Conservation (phyloP, 352 stramenopile genomes). For the Globisporangium canariense region DNA sequence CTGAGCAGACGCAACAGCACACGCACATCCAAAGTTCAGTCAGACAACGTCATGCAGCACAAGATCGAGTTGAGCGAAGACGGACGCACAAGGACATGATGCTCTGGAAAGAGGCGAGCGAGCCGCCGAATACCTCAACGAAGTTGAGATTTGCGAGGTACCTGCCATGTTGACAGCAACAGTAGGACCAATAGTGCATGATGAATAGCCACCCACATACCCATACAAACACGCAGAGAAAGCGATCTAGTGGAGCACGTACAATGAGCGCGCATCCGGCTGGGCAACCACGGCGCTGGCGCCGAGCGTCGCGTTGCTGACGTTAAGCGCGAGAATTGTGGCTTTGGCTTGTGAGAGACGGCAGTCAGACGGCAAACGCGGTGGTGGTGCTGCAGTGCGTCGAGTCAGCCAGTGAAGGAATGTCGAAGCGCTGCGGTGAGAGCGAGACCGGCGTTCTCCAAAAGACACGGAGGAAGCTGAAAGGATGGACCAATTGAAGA, state of each 20-base stretch:
- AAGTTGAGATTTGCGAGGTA: constrained; percentile 21
- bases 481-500: constrained; percentile 1
- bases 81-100: constrained; percentile 17
- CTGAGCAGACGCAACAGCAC: constrained; percentile 8
- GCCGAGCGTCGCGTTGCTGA: constrained; percentile 17
- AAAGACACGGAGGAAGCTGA: constrained; percentile 5
- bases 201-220: not conserved
- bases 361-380: not conserved
- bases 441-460: not conserved
- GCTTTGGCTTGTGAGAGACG: not conserved
- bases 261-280: constrained; percentile 18
- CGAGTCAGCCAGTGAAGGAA: not conserved
- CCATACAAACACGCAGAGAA: not conserved
- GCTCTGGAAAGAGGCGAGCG: constrained; percentile 20
- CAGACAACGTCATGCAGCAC: not conserved
- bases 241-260: not conserved
- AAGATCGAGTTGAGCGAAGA: not conserved
- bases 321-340: constrained; percentile 17
- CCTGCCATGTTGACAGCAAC: constrained; percentile 1
- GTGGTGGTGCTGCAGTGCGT: not conserved
- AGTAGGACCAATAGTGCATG: not conserved
- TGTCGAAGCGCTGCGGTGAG: not conserved
- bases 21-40: not conserved
- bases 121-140: constrained; percentile 18
- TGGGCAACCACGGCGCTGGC: constrained; percentile 17